Percentiles rank a stretch among this genome's conserved stretches.
These are phyloP conservation scores for Botryosphaeria agaves DNA, from an alignment of 2,329 filamentous ascomycete species.

Conservation along the genomic window DNA sequence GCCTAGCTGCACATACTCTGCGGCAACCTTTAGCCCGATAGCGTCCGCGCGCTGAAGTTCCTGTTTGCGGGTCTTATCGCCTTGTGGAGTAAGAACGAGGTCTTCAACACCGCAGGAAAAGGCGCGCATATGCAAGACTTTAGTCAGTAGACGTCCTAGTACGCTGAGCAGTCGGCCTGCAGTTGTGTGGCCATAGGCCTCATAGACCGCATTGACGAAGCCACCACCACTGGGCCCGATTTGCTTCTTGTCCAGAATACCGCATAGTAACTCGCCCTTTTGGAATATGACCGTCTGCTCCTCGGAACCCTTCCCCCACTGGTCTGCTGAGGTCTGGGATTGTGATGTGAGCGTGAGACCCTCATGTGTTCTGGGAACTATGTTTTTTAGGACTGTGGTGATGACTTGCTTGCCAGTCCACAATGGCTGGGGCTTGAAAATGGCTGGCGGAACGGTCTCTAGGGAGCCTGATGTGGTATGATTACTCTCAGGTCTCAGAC, in stretches of 20 bases:
- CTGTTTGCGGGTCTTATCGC: constrained; percentile 53
- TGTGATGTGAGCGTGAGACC: constrained; percentile 66
- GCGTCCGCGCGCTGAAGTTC: constrained; percentile 48
- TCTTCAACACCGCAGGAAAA: constrained; percentile 98
- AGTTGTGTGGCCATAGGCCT: constrained; percentile 74
- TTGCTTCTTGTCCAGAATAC: constrained; percentile 91
- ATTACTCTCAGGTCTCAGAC: constrained; percentile 74
- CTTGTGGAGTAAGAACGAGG: constrained; percentile 63
- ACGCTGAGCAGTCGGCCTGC: constrained; percentile 82
- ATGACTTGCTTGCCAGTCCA: constrained; percentile 98
- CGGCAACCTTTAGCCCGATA: constrained; percentile 63
- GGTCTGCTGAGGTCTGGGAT: constrained; percentile 57
- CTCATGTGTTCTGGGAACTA: constrained; percentile 58
- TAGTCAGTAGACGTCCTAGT: constrained; percentile 74
- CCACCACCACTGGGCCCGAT: constrained; percentile 78
- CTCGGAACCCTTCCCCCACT: constrained; percentile 63
- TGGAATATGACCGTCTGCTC: constrained; percentile 70
- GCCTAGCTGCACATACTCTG: constrained; percentile 75
- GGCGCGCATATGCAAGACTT: constrained; percentile 79
- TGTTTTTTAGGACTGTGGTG: constrained; percentile 83
- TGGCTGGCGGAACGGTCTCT: constrained; percentile 60
- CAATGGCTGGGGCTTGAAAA: constrained; percentile 61
- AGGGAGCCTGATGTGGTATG: constrained; percentile 75
- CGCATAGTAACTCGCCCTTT: constrained; percentile 72
- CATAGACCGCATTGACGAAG: constrained; percentile 80